Conservation (phyloP, 139 green algal species). For the Edaphochlamys debaryana region DNA sequence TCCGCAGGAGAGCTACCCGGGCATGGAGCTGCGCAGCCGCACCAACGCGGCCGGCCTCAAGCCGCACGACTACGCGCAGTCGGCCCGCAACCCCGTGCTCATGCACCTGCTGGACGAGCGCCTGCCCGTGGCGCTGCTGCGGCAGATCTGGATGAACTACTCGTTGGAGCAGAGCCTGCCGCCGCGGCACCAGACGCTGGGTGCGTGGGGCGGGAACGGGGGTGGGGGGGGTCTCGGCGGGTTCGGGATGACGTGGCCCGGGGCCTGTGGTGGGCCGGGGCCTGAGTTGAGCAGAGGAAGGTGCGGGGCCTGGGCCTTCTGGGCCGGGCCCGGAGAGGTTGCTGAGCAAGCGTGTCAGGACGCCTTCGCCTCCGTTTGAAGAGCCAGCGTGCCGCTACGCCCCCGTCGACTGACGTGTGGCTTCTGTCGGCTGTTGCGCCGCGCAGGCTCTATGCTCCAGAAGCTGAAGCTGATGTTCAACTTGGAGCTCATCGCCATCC, state of each 20-base stretch:
- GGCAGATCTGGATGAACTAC: conserved; percentile 62
- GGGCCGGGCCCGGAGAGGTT: no score
- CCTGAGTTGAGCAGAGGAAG: no score
- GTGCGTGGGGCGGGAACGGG: neutral
- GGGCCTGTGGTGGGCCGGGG: no score
- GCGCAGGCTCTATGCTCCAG: conserved; percentile 56
- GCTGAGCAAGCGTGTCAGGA: no score
- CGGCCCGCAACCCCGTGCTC: conserved; percentile 56
- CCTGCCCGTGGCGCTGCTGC: conserved; percentile 52
- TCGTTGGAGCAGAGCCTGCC: conserved; percentile 52
- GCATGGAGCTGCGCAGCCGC: conserved; percentile 52
- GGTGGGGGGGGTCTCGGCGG: neutral
- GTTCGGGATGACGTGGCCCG: no score
- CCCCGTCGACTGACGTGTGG: no score
- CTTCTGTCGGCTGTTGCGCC: no score
- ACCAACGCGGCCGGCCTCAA: conserved; percentile 47
- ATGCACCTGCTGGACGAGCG: conserved; percentile 66
- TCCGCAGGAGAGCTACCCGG: conserved; percentile 33
- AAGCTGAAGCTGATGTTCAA: conserved; percentile 66
- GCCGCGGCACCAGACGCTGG: conserved; percentile 49
- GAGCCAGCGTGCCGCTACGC: no score
- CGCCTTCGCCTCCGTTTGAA: no score
- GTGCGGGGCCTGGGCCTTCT: no score
- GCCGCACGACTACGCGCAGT: conserved; percentile 56
- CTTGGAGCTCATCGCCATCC: conserved; percentile 54